phyloP scores from a whole-genome alignment of 2,329 filamentous ascomycete genomes.

The Epichloe coenophiala region DNA sequence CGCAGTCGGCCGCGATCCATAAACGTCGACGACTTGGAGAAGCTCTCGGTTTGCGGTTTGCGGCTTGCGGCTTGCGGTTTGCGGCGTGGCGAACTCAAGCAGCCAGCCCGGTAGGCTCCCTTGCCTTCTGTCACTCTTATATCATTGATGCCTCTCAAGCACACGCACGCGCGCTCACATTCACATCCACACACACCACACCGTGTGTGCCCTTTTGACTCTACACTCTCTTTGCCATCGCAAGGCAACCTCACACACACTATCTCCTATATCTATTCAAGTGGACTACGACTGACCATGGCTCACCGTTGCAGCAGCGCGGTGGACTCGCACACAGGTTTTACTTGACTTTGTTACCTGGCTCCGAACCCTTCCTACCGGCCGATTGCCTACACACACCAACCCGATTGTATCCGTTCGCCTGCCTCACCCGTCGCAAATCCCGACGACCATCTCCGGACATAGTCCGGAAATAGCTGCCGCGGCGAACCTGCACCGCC shows the following conservation, averaged over 20 bases:
- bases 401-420: neutral
- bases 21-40: constrained; percentile 3
- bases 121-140: constrained; percentile 1
- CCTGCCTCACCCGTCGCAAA: constrained; percentile 1
- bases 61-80: no score
- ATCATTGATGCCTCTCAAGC: neutral
- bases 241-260: constrained; percentile 1
- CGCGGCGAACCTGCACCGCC: neutral
- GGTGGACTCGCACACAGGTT: neutral
- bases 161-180: neutral
- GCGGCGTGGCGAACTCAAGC: constrained; percentile 5
- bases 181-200: neutral
- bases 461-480: neutral
- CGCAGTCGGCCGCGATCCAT: constrained; percentile 7
- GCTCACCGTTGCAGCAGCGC: neutral
- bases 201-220: neutral
- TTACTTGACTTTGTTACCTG: neutral
- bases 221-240: neutral
- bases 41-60: neutral
- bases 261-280: neutral
- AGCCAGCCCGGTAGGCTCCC: constrained; percentile 8
- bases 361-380: neutral
- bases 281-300: constrained; percentile 10
- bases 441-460: constrained; percentile 1
- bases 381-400: constrained; percentile 1